Conservation (phyloP, 2,329 filamentous ascomycete species). For the Fusarium nygamai region DNA sequence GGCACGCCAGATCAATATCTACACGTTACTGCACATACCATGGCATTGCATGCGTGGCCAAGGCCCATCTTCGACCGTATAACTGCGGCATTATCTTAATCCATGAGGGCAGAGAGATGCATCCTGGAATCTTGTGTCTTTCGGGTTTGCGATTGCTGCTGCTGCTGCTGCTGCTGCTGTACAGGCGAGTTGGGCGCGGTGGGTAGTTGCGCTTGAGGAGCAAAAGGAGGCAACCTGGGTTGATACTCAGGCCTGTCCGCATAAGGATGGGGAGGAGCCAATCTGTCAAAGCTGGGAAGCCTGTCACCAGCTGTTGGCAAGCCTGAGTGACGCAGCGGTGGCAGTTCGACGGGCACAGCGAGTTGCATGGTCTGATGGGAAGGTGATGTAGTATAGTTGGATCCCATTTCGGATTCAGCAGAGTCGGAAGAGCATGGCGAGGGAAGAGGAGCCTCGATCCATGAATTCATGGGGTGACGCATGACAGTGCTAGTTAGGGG, state of each 20-base stretch:
- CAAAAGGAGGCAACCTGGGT: constrained; percentile 24
- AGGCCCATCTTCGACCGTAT: not conserved
- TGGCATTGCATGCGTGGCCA: not conserved
- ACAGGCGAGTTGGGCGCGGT: constrained; percentile 45
- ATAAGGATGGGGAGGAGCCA: constrained; percentile 18
- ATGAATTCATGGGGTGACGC: constrained; percentile 35
- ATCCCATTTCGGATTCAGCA: constrained; percentile 74
- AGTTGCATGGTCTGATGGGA: constrained; percentile 47
- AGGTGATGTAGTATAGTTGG: constrained; percentile 71
- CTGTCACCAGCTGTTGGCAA: constrained; percentile 20
- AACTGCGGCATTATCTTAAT: not conserved
- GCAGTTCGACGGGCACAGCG: constrained; percentile 56
- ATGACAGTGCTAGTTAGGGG: constrained; percentile 29
- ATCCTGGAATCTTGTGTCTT: constrained; percentile 39
- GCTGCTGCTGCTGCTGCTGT: constrained; percentile 23
- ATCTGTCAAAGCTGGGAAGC: constrained; percentile 45
- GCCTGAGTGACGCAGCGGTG: constrained; percentile 44
- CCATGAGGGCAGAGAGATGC: constrained; percentile 39
- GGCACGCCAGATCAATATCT: not conserved
- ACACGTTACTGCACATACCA: not conserved
- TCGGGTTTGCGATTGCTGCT: constrained; percentile 18
- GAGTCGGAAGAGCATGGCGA: constrained; percentile 54
- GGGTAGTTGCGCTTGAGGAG: constrained; percentile 37
- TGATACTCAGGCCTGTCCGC: constrained; percentile 12
- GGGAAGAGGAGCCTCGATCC: constrained; percentile 48